phyloP scores from a whole-genome alignment of 169 alveolate species.

The Plasmodium falciparum region DNA sequence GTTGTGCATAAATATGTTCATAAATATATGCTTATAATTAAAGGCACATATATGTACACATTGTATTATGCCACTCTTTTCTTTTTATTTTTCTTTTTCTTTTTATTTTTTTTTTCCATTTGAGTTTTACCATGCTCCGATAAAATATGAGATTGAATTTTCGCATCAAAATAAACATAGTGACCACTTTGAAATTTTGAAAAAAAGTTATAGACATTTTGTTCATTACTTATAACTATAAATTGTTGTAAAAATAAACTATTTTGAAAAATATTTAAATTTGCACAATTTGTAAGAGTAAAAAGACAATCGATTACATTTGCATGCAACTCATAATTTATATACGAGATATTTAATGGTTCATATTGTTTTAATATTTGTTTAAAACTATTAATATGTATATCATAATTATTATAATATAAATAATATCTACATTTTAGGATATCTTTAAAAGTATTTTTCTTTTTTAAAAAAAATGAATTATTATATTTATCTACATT shows the following conservation, averaged over 20 bases:
- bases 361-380: conserved; percentile 66
- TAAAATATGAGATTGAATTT: neutral
- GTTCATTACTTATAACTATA: conserved; percentile 52
- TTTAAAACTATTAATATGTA: conserved; percentile 43
- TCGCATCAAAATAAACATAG: conserved; percentile 11
- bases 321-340: conserved; percentile 26
- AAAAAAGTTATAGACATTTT: conserved; percentile 24
- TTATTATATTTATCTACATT: conserved; percentile 21
- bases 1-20: neutral
- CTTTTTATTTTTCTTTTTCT: no score
- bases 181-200: conserved; percentile 47
- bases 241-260: conserved; percentile 20
- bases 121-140: neutral
- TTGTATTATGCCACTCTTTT: neutral
- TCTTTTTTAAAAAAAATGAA: conserved; percentile 35
- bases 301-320: conserved; percentile 58
- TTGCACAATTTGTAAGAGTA: conserved; percentile 65
- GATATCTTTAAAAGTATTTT: conserved; percentile 27
- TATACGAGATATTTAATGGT: conserved; percentile 44
- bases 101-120: no score
- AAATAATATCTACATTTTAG: conserved; percentile 40
- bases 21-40: neutral
- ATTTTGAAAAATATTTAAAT: conserved; percentile 30
- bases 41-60: neutral
- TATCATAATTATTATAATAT: conserved; percentile 45